phyloP scores from a whole-genome alignment of 1,139 yeast species.

The Saccharomyces hybrid region DNA sequence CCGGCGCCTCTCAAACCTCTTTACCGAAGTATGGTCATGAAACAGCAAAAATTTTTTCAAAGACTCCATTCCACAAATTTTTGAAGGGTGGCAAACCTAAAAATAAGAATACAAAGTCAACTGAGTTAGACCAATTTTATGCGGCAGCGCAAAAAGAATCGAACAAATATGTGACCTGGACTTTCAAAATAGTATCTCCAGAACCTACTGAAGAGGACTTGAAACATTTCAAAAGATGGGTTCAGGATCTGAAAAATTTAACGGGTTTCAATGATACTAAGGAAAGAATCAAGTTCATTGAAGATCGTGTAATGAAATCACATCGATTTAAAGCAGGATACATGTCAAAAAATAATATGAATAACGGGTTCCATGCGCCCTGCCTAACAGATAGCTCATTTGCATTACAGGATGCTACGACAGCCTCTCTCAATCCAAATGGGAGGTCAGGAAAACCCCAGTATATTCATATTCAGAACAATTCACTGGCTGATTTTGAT shows the following conservation, averaged over 20 bases:
- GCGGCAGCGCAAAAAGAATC: conserved; percentile 35
- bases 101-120: neutral
- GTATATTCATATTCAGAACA: conserved; percentile 22
- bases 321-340: conserved; percentile 19
- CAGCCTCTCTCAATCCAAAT: conserved; percentile 3
- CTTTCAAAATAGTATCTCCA: conserved; percentile 21
- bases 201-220: conserved; percentile 31
- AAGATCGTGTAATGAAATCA: conserved; percentile 25
- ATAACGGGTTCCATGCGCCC: conserved; percentile 12
- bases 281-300: conserved; percentile 33
- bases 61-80: neutral
- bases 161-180: conserved; percentile 21
- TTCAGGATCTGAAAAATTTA: conserved; percentile 38
- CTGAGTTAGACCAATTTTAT: conserved; percentile 5
- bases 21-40: neutral
- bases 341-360: conserved; percentile 7
- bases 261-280: conserved; percentile 31
- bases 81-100: neutral
- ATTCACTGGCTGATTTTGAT: conserved; percentile 10
- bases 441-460: conserved; percentile 20
- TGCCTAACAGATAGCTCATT: conserved; percentile 1
- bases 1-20: neutral
- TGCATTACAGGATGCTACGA: conserved; percentile 6
- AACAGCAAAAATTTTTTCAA: neutral
- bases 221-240: conserved; percentile 40